Conservation (phyloP, 441 rosid species). For the Isatis lusitanica region DNA sequence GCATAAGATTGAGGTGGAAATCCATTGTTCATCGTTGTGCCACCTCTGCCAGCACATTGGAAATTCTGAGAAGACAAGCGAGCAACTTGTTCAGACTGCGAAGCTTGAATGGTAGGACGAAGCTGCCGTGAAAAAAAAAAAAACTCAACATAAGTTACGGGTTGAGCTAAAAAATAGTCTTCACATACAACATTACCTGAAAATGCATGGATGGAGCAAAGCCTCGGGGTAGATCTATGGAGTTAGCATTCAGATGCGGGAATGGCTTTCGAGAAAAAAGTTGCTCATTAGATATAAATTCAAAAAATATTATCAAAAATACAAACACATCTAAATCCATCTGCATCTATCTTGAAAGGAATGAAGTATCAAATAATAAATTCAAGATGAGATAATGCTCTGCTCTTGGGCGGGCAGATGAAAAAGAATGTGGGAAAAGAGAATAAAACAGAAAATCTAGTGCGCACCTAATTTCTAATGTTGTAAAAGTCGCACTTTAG, state of each 20-base stretch:
- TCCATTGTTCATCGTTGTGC: conserved; percentile 57
- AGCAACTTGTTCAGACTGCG: conserved; percentile 65
- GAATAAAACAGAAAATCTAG: background rate
- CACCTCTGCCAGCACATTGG: conserved; percentile 60
- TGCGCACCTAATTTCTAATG: background rate
- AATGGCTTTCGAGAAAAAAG: conserved; percentile 46
- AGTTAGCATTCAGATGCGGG: conserved; percentile 58
- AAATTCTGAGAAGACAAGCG: conserved; percentile 65
- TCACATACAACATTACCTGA: conserved; percentile 59
- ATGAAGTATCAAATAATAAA: background rate
- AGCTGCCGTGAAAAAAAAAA: conserved; percentile 44
- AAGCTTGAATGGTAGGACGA: conserved; percentile 58
- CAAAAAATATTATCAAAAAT: background rate
- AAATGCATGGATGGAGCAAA: conserved; percentile 63
- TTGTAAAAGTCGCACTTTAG: background rate
- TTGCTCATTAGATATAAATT: conserved; percentile 7
- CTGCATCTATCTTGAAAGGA: background rate
- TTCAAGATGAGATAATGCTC: background rate
- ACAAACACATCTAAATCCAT: conserved; percentile 1
- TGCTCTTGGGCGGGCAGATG: background rate
- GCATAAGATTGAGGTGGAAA: conserved; percentile 66
- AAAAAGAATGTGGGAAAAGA: background rate
- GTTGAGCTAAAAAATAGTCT: conserved; percentile 21
- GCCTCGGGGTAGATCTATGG: conserved; percentile 65
- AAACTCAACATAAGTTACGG: conserved; percentile 3